phyloP scores from a whole-genome alignment of 352 stramenopile genomes.

The Globisporangium echinulatum region DNA sequence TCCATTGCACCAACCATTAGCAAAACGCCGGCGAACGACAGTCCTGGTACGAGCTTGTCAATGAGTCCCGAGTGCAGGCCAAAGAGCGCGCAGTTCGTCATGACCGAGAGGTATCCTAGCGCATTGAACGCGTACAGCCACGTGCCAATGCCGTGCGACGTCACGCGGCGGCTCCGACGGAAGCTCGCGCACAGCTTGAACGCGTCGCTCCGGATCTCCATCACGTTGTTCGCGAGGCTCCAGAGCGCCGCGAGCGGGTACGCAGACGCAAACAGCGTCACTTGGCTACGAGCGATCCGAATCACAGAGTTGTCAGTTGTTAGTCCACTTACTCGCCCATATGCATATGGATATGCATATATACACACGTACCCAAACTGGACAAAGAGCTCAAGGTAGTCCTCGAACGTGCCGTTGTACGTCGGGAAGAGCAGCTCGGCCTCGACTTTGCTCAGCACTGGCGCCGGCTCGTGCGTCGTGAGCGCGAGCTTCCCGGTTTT shows the following conservation, averaged over 20 bases:
- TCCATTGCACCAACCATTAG: slow-evolving; percentile 59
- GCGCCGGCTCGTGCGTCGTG: slow-evolving; percentile 39
- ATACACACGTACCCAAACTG: slow-evolving; percentile 80
- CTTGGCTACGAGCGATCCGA: slow-evolving; percentile 47
- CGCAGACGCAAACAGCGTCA: slow-evolving; percentile 92
- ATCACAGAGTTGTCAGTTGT: slow-evolving; percentile 2
- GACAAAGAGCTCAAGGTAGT: slow-evolving; percentile 94
- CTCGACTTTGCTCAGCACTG: slow-evolving; percentile 64
- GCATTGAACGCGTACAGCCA: slow-evolving; percentile 90
- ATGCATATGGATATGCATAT: slow-evolving; percentile 3
- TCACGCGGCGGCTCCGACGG: slow-evolving; percentile 59
- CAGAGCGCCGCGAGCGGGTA: slow-evolving; percentile 91
- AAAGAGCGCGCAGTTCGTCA: slow-evolving; percentile 94
- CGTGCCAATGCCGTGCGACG: slow-evolving; percentile 84
- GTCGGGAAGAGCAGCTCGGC: slow-evolving; percentile 73
- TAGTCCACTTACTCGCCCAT: too few relatives aligned
- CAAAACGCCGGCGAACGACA: slow-evolving; percentile 54
- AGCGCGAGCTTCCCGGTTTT: slow-evolving; percentile 76
- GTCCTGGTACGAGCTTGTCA: slow-evolving; percentile 53
- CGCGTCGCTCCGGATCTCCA: slow-evolving; percentile 93
- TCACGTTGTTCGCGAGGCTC: slow-evolving; percentile 91
- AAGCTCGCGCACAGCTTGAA: slow-evolving; percentile 92
- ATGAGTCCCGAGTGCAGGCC: slow-evolving; percentile 86
- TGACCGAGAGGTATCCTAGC: slow-evolving; percentile 88
- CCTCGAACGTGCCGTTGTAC: slow-evolving; percentile 87